A percentile compares a stretch with the other conserved stretches of the same genome.
phyloP scores from a whole-genome alignment of 2,329 filamentous ascomycete species.

The Coleophoma cylindrospora region DNA sequence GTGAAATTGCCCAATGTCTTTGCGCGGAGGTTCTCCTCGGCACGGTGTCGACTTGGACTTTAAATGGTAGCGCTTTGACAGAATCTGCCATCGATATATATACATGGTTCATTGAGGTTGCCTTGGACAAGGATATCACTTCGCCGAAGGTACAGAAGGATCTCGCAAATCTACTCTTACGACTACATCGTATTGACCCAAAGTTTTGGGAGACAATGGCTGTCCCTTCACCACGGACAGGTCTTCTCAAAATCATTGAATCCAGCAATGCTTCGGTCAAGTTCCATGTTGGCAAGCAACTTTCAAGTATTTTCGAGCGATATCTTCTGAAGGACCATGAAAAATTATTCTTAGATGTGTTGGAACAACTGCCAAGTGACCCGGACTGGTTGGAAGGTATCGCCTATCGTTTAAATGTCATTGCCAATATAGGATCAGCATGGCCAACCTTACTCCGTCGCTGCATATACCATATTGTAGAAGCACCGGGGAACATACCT shows the following conservation, averaged over 20 bases:
- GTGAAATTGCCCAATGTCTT: slow-evolving; percentile 65
- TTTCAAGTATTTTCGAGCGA: slow-evolving; percentile 72
- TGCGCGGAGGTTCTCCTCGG: slow-evolving; percentile 65
- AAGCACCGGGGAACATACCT: slow-evolving; percentile 72
- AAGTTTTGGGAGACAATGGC: slow-evolving; percentile 50
- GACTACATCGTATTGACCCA: slow-evolving; percentile 61
- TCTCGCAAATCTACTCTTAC: slow-evolving; percentile 64
- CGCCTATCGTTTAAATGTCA: slow-evolving; percentile 71
- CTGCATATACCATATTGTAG: slow-evolving; percentile 91
- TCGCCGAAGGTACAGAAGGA: slow-evolving; percentile 65
- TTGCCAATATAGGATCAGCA: slow-evolving; percentile 70
- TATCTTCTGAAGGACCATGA: slow-evolving; percentile 84
- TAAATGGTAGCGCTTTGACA: slow-evolving; percentile 47
- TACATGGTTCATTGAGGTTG: slow-evolving; percentile 64
- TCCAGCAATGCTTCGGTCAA: slow-evolving; percentile 67
- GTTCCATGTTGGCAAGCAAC: slow-evolving; percentile 63
- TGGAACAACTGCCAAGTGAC: slow-evolving; percentile 73
- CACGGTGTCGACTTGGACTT: slow-evolving; percentile 19
- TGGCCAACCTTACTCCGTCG: slow-evolving; percentile 85
- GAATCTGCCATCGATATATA: slow-evolving; percentile 72
- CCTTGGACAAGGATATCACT: slow-evolving; percentile 62
- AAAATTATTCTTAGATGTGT: slow-evolving; percentile 75
- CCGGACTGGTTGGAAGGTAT: slow-evolving; percentile 74
- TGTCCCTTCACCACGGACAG: slow-evolving; percentile 52
- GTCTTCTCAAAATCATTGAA: slow-evolving; percentile 67